These are phyloP conservation scores for Phytophthora litchii DNA, from an alignment of 352 stramenopile genomes.

Conservation along the genomic window DNA sequence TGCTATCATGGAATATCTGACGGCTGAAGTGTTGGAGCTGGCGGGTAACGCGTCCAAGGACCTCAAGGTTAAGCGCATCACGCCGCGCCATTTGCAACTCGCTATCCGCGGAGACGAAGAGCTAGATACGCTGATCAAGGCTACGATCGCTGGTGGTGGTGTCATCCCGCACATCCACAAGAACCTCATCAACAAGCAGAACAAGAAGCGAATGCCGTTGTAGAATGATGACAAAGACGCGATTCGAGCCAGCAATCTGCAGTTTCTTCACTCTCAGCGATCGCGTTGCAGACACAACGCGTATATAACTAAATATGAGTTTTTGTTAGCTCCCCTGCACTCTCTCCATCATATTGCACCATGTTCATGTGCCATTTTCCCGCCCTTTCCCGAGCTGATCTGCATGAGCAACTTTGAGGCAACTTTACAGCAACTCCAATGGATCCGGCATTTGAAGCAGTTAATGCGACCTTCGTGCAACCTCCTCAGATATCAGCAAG, in stretches of 20 bases:
- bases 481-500: constrained; percentile 3
- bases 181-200: constrained; percentile 99
- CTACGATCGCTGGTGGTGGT: constrained; percentile 99
- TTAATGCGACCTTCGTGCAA: constrained; percentile 6
- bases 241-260: constrained; percentile 2
- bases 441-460: neutral
- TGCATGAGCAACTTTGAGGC: constrained; percentile 1
- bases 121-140: constrained; percentile 99
- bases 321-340: constrained; percentile 12
- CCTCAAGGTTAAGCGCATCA: constrained; percentile 98
- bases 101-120: constrained; percentile 99
- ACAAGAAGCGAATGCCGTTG: constrained; percentile 86
- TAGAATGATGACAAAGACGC: constrained; percentile 34
- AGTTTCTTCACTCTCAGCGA: constrained; percentile 8
- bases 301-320: constrained; percentile 50
- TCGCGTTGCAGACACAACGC: constrained; percentile 15
- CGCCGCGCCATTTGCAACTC: constrained; percentile 98
- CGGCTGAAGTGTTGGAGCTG: constrained; percentile 99
- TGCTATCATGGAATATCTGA: constrained; percentile 99
- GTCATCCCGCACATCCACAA: constrained; percentile 99
- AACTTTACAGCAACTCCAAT: constrained; percentile 1
- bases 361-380: constrained; percentile 19
- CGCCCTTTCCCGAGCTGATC: constrained; percentile 7
- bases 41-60: constrained; percentile 98
- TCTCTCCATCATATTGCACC: neutral